These are phyloP conservation scores for Castanospermum australe DNA, from an alignment of 306 rosid genomes.

Conservation along the genomic window DNA sequence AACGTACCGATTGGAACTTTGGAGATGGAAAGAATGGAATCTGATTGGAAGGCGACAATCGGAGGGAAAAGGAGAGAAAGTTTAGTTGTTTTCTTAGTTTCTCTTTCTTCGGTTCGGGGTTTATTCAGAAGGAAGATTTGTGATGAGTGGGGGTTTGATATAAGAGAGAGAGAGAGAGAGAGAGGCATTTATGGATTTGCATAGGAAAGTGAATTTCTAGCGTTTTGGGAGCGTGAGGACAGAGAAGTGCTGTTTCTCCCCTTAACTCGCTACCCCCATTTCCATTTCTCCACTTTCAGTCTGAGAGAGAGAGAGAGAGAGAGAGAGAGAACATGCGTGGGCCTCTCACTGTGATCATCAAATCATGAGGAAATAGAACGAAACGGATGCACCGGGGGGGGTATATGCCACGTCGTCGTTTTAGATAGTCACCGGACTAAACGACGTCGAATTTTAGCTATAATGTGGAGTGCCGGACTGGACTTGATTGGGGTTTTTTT, in stretches of 20 bases:
- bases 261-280: not conserved
- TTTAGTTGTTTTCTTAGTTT: not conserved
- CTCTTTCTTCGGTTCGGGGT: not conserved
- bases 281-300: not conserved
- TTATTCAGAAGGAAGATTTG: not conserved
- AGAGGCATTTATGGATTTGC: slow-evolving; percentile 53
- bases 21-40: slow-evolving; percentile 50
- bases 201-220: not conserved
- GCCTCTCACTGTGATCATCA: not conserved
- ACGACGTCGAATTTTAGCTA: no score
- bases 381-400: not conserved
- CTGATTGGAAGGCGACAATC: slow-evolving; percentile 2
- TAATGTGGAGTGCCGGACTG: no score
- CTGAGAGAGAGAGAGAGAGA: not conserved
- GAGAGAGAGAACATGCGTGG: not conserved
- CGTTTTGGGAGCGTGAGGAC: slow-evolving; percentile 24
- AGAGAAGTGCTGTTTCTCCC: not conserved
- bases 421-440: no score
- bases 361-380: not conserved
- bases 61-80: not conserved
- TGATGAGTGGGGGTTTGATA: not conserved
- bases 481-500: no score
- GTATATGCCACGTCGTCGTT: no score
- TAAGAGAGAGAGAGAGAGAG: not conserved
- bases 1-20: slow-evolving; percentile 53